These are phyloP conservation scores for Cystobasidium sp. DNA, from an alignment of 1,284 basidiomycete genomes.

Conservation along the genomic window DNA sequence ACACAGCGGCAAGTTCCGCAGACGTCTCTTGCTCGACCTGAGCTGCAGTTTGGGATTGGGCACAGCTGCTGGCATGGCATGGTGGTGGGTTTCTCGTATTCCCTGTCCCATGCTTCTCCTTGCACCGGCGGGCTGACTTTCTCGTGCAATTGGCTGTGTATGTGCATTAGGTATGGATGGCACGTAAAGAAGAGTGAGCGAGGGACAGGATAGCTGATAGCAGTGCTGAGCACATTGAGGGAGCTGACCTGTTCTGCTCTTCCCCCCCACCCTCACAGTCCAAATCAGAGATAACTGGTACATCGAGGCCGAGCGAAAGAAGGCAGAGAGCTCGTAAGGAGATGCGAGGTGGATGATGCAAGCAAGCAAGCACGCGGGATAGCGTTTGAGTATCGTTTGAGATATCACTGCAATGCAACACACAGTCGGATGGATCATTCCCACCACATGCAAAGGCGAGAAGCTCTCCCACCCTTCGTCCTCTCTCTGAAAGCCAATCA, in stretches of 20 bases:
- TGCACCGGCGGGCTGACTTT: background rate
- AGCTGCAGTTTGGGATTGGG: constrained; percentile 31
- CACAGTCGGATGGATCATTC: too few species aligned
- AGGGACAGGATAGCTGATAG: background rate
- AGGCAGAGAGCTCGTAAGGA: constrained; percentile 15
- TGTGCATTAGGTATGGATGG: constrained; percentile 43
- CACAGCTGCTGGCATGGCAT: constrained; percentile 34
- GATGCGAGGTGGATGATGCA: background rate
- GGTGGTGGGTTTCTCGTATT: constrained; percentile 27
- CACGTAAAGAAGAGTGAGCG: constrained; percentile 39
- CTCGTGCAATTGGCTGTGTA: background rate
- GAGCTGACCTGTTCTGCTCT: background rate
- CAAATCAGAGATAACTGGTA: constrained; percentile 38
- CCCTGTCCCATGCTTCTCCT: background rate
- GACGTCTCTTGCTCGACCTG: constrained; percentile 39
- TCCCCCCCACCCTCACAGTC: constrained; percentile 11
- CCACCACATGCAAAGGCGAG: too few species aligned
- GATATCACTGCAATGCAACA: too few species aligned
- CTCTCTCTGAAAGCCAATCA: too few species aligned
- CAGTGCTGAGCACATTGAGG: background rate
- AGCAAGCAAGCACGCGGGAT: background rate
- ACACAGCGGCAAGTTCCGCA: constrained; percentile 27
- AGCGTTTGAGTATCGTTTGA: background rate
- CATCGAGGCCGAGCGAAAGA: constrained; percentile 30
- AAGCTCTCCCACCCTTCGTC: too few species aligned